Percentiles rank a stretch among this genome's conserved stretches.
Conservation (phyloP, 202 grass and related monocot species). For the Elaeis oleifera region DNA sequence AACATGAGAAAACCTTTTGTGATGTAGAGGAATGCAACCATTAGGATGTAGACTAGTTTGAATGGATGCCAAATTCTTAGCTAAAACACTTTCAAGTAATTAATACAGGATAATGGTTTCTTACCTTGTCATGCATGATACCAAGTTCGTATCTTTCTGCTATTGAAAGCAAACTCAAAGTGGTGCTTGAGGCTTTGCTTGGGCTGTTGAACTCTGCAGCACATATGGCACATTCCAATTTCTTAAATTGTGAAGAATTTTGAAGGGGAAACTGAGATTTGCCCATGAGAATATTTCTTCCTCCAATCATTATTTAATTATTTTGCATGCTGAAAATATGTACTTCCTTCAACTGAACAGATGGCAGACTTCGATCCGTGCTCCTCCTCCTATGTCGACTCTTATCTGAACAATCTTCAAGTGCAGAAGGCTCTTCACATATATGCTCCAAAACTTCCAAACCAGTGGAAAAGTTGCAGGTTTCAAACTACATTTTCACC, state of each 20-base stretch:
- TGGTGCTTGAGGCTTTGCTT: too few species aligned
- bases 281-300: not conserved
- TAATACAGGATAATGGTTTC: too few species aligned
- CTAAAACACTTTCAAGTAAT: too few species aligned
- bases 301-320: conserved; percentile 7
- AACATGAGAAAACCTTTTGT: too few species aligned
- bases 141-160: too few species aligned
- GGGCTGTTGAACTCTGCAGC: too few species aligned
- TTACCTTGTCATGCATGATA: too few species aligned
- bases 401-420: conserved; percentile 51
- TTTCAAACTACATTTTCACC: conserved; percentile 11
- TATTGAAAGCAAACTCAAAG: too few species aligned
- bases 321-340: conserved; percentile 7
- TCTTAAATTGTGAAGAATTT: conserved; percentile 20
- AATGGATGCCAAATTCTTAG: too few species aligned
- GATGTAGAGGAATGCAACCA: too few species aligned
- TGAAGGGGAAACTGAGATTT: too few species aligned
- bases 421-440: conserved; percentile 64
- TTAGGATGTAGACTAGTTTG: too few species aligned
- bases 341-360: conserved; percentile 14
- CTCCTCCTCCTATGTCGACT: conserved; percentile 33
- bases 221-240: not conserved
- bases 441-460: conserved; percentile 37
- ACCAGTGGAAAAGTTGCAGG: conserved; percentile 55
- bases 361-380: conserved; percentile 45